These are phyloP conservation scores for Chlorella sp. DNA, from an alignment of 139 green algal genomes.

Conservation along the genomic window DNA sequence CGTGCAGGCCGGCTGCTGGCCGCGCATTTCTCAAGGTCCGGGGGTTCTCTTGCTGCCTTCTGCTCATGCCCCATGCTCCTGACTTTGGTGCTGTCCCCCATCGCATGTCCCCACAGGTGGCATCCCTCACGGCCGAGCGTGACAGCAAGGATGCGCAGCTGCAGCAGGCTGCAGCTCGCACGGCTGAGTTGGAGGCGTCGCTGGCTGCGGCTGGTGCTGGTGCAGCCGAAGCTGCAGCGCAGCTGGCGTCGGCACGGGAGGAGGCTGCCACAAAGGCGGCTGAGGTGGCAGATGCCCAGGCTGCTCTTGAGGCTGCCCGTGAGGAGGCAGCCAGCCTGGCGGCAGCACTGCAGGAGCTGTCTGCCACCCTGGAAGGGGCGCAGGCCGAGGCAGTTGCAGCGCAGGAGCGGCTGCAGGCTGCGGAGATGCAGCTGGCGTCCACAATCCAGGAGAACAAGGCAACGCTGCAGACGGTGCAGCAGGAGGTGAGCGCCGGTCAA, in stretches of 20 bases:
- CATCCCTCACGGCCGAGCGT: not conserved
- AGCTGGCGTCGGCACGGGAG: not conserved
- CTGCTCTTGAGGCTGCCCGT: not conserved
- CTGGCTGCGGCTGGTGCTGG: not conserved
- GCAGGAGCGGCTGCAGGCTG: not conserved
- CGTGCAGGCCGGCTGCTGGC: too few species aligned
- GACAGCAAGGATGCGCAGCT: not conserved
- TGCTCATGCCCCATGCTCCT: too few species aligned
- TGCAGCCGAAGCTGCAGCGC: not conserved
- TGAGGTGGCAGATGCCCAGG: not conserved
- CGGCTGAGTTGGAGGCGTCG: not conserved
- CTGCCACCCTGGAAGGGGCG: not conserved
- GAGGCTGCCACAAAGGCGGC: not conserved
- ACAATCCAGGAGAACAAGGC: conserved; percentile 7
- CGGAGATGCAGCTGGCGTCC: not conserved
- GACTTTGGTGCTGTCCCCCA: too few species aligned
- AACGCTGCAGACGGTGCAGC: not conserved
- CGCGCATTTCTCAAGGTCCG: too few species aligned
- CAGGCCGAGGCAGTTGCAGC: not conserved
- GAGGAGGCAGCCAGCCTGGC: not conserved
- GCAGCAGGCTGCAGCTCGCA: not conserved
- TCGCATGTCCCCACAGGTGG: not conserved
- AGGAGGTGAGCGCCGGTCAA: not conserved
- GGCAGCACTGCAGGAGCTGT: not conserved
- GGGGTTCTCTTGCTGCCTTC: too few species aligned